Percentiles rank a stretch among this genome's conserved stretches.
Conservation (phyloP, 1,139 yeast species). For the Taiozyma sp. region DNA sequence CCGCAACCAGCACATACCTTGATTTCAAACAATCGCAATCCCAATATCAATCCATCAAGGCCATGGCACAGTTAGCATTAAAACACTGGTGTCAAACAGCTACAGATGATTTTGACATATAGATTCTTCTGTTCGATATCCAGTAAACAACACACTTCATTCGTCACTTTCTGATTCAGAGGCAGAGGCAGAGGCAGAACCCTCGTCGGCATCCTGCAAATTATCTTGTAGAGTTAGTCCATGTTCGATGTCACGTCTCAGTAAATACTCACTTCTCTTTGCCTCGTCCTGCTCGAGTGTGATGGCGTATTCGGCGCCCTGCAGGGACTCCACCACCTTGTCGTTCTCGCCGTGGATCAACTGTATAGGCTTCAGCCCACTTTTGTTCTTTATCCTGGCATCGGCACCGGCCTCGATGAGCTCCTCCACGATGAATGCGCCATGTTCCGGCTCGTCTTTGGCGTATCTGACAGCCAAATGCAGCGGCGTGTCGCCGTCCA, state of each 20-base stretch:
- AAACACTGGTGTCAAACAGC: slow-evolving; percentile 20
- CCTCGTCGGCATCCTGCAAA: slow-evolving; percentile 25
- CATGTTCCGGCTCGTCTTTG: slow-evolving; percentile 79
- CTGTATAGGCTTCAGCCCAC: slow-evolving; percentile 73
- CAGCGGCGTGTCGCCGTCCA: slow-evolving; percentile 83
- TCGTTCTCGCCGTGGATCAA: slow-evolving; percentile 44
- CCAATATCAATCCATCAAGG: slow-evolving; percentile 15
- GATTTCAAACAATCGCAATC: slow-evolving; percentile 21
- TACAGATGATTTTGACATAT: slow-evolving; percentile 17
- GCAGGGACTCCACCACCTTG: slow-evolving; percentile 57
- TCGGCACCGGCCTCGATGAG: slow-evolving; percentile 92
- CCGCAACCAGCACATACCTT: slow-evolving; percentile 16
- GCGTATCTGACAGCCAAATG: slow-evolving; percentile 82
- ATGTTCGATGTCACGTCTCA: slow-evolving; percentile 19
- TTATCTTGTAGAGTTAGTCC: slow-evolving; percentile 17
- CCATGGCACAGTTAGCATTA: slow-evolving; percentile 7
- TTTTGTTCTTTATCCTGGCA: slow-evolving; percentile 51
- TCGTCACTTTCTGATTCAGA: slow-evolving; percentile 15
- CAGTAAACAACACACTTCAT: neutral
- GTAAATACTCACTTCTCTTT: slow-evolving; percentile 21
- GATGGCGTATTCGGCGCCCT: slow-evolving; percentile 78
- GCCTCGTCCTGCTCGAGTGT: slow-evolving; percentile 24
- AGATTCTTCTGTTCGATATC: neutral
- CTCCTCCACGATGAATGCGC: slow-evolving; percentile 72
- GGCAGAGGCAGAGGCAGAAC: slow-evolving; percentile 6